These are phyloP conservation scores for Lachnellula willkommii DNA, from an alignment of 2,329 filamentous ascomycete species.

Conservation along the genomic window DNA sequence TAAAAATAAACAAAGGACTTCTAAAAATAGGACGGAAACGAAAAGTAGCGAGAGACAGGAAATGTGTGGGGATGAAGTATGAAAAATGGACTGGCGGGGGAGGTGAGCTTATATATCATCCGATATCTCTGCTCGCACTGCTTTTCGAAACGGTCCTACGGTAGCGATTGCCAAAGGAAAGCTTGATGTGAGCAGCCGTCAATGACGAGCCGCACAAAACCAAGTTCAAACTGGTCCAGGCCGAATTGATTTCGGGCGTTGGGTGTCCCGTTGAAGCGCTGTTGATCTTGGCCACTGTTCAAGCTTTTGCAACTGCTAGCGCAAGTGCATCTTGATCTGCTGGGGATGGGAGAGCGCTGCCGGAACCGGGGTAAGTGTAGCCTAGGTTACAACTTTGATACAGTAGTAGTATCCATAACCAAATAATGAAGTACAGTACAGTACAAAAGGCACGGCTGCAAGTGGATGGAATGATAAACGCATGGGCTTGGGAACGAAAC, in stretches of 20 bases:
- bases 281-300: neutral
- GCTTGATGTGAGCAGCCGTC: too few relatives aligned
- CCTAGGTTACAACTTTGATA: neutral
- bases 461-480: neutral
- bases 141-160: neutral
- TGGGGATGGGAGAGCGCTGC: neutral
- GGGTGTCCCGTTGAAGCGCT: neutral
- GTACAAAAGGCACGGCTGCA: neutral
- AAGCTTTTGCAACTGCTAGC: neutral
- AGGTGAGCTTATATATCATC: constrained; percentile 18
- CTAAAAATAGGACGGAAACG: constrained; percentile 4
- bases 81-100: constrained; percentile 12
- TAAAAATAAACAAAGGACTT: constrained; percentile 18
- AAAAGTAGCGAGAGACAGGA: constrained; percentile 7
- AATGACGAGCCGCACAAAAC: constrained; percentile 4
- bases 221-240: neutral
- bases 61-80: constrained; percentile 9
- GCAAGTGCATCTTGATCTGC: neutral
- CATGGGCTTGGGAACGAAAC: neutral
- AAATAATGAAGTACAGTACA: too few relatives aligned
- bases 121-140: constrained; percentile 4
- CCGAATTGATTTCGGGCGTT: neutral
- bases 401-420: neutral
- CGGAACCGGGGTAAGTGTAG: neutral
- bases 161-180: neutral